A percentile compares a stretch with the other conserved stretches of the same genome.
Evolutionary conservation across 345 rosid genomes (phyloP).

Genomic region (Euphorbia lathyris): DNA sequence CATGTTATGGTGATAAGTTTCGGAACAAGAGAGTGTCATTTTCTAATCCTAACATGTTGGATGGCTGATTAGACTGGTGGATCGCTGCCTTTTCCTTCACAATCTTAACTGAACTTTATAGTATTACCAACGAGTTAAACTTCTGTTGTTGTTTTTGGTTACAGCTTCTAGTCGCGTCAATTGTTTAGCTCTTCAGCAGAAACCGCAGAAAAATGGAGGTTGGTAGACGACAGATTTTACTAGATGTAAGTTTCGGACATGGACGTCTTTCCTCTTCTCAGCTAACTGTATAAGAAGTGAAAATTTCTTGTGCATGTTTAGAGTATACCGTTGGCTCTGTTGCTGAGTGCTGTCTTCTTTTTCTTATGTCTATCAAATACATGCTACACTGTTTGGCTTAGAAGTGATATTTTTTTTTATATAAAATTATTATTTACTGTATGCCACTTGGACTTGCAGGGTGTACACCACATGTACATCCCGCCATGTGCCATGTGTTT

Average conservation of each 20-base stretch:
- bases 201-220: slow-evolving; percentile 23
- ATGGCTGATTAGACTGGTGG: not conserved
- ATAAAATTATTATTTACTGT: too few relatives aligned
- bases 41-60: too few relatives aligned
- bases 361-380: not conserved
- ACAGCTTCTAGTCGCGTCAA: slow-evolving; percentile 14
- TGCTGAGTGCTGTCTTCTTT: not conserved
- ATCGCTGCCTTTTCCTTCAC: not conserved
- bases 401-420: not conserved
- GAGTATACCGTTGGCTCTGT: not conserved
- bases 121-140: not conserved
- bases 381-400: not conserved
- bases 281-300: not conserved
- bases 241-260: slow-evolving; percentile 25
- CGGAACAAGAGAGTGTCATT: too few relatives aligned
- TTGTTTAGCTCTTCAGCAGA: slow-evolving; percentile 10
- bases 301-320: not conserved
- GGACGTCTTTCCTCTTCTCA: not conserved
- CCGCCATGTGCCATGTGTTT: too few relatives aligned
- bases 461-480: too few relatives aligned
- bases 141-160: slow-evolving; percentile 4
- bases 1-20: too few relatives aligned
- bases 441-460: too few relatives aligned
- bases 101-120: slow-evolving; percentile 11
- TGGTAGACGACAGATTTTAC: slow-evolving; percentile 17